These are phyloP conservation scores for Tirmania nivea DNA, from an alignment of 495 filamentous ascomycete species.

Conservation along the genomic window DNA sequence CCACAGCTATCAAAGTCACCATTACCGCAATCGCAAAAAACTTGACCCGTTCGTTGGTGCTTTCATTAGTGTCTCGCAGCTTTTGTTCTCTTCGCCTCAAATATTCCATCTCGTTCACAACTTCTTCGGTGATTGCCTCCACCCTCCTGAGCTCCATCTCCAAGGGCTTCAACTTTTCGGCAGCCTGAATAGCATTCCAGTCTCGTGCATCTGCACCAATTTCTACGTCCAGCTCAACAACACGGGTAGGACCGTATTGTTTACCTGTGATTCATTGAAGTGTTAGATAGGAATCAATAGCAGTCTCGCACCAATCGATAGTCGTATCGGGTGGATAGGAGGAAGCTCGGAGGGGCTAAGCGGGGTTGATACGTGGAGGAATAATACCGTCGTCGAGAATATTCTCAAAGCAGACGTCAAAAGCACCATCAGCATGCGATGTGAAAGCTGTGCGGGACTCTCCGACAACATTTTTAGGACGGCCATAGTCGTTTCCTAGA, in stretches of 20 bases:
- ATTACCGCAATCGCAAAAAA: conserved; percentile 96
- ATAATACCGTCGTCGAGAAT: conserved; percentile 34
- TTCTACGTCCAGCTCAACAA: conserved; percentile 91
- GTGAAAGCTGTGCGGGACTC: conserved; percentile 90
- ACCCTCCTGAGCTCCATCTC: conserved; percentile 89
- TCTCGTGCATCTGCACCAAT: conserved; percentile 97
- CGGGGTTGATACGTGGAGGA: neutral
- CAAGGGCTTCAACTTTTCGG: conserved; percentile 93
- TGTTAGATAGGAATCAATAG: neutral
- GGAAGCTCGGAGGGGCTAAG: neutral
- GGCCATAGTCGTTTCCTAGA: conserved; percentile 84
- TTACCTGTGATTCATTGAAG: conserved; percentile 1
- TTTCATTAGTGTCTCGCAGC: conserved; percentile 95
- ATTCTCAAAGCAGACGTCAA: conserved; percentile 97
- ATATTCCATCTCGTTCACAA: conserved; percentile 82
- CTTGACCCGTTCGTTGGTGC: conserved; percentile 95
- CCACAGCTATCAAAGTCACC: conserved; percentile 72
- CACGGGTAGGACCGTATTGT: conserved; percentile 39
- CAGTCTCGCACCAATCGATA: no score
- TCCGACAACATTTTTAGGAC: conserved; percentile 72
- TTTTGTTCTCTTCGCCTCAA: conserved; percentile 77
- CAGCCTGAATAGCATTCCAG: conserved; percentile 88
- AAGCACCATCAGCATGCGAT: conserved; percentile 77
- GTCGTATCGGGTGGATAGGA: neutral
- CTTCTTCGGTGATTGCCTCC: conserved; percentile 63